Conservation (phyloP, 805 yeast genomes). For the Saccharomyces kudriavzevii region DNA sequence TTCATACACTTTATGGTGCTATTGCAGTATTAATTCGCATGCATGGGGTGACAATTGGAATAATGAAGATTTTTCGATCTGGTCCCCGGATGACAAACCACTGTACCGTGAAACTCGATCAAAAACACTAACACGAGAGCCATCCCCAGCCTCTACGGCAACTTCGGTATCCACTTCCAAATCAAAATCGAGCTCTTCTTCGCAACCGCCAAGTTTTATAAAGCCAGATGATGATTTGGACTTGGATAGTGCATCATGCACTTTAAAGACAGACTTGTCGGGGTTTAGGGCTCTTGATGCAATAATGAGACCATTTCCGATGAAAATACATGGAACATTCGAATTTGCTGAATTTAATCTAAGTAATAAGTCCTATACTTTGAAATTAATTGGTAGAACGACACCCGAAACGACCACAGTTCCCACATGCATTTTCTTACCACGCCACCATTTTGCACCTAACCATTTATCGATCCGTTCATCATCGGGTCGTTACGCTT, state of each 20-base stretch:
- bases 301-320: slow-evolving; percentile 67
- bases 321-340: slow-evolving; percentile 54
- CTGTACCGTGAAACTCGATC: slow-evolving; percentile 3
- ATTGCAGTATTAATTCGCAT: slow-evolving; percentile 64
- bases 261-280: slow-evolving; percentile 1
- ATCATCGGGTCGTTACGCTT: slow-evolving; percentile 49
- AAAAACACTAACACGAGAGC: not conserved
- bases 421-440: slow-evolving; percentile 54
- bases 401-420: slow-evolving; percentile 7
- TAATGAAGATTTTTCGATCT: slow-evolving; percentile 85
- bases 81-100: slow-evolving; percentile 53
- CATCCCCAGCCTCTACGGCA: not conserved
- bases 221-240: slow-evolving; percentile 3
- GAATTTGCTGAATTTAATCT: slow-evolving; percentile 52
- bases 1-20: slow-evolving; percentile 82
- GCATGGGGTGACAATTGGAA: slow-evolving; percentile 90
- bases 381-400: slow-evolving; percentile 37
- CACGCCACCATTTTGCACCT: slow-evolving; percentile 59
- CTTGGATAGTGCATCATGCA: slow-evolving; percentile 6
- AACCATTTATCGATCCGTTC: slow-evolving; percentile 42
- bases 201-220: slow-evolving; percentile 2
- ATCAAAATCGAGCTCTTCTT: not conserved
- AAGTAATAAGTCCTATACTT: slow-evolving; percentile 36
- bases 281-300: slow-evolving; percentile 76
- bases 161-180: not conserved